Percentiles rank a stretch among this genome's conserved stretches.
Evolutionary conservation across 2,329 filamentous ascomycete species (phyloP).

Genomic region (Xylaria sp.): DNA sequence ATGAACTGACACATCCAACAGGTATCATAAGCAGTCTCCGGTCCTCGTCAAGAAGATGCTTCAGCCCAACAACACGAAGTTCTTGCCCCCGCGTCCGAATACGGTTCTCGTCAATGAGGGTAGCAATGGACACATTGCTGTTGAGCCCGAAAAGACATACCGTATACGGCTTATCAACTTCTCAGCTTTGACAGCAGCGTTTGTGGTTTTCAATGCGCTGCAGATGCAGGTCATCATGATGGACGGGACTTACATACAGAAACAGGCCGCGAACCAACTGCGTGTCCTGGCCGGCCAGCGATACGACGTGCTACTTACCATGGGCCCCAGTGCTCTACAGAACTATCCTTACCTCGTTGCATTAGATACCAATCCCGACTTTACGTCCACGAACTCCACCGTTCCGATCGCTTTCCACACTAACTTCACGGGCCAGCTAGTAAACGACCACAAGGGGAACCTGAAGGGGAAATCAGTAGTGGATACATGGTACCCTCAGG

Average conservation of each 20-base stretch:
- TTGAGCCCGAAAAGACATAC: constrained; percentile 41
- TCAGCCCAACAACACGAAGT: constrained; percentile 35
- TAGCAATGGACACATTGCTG: constrained; percentile 32
- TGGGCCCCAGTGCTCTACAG: constrained; percentile 33
- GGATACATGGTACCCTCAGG: constrained; percentile 45
- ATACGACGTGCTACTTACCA: constrained; percentile 43
- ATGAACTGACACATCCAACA: constrained; percentile 24
- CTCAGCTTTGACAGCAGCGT: constrained; percentile 38
- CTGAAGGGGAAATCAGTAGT: constrained; percentile 31
- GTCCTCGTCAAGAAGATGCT: constrained; percentile 38
- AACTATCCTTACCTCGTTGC: constrained; percentile 43
- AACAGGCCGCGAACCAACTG: constrained; percentile 35
- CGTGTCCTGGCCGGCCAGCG: constrained; percentile 41
- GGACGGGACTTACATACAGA: constrained; percentile 39
- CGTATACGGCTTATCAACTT: constrained; percentile 45
- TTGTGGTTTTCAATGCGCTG: constrained; percentile 41
- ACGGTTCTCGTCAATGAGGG: constrained; percentile 42
- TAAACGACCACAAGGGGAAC: constrained; percentile 33
- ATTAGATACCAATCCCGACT: constrained; percentile 42
- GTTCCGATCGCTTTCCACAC: constrained; percentile 21
- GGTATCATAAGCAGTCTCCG: constrained; percentile 40
- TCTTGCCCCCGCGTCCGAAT: constrained; percentile 39
- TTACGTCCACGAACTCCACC: constrained; percentile 25
- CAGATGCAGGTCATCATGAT: constrained; percentile 43
- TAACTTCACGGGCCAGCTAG: constrained; percentile 42